phyloP scores from a whole-genome alignment of 805 yeast genomes.

The Spathaspora gorwiae region DNA sequence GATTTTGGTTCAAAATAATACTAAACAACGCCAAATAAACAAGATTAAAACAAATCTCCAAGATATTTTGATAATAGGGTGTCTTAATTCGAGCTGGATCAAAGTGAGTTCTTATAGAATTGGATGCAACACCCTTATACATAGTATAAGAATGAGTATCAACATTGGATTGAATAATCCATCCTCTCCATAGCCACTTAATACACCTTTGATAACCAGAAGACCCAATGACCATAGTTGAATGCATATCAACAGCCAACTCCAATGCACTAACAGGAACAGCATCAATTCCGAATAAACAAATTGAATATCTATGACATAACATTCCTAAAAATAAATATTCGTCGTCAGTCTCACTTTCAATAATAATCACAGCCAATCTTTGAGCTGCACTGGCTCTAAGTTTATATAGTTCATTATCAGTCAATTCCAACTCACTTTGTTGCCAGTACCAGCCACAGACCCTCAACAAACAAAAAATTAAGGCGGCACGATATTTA shows the following conservation, averaged over 20 bases:
- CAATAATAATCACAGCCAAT: conserved; percentile 67
- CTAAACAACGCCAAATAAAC: conserved; percentile 61
- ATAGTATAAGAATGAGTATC: conserved; percentile 68
- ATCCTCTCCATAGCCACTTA: conserved; percentile 90
- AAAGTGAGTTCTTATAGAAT: conserved; percentile 57
- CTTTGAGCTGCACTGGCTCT: conserved; percentile 70
- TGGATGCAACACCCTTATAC: conserved; percentile 56
- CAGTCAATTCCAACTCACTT: conserved; percentile 56
- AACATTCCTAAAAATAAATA: conserved; percentile 70
- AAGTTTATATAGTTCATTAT: conserved; percentile 56
- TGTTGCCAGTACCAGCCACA: conserved; percentile 71
- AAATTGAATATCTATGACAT: conserved; percentile 68
- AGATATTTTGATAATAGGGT: conserved; percentile 72
- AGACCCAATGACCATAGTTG: conserved; percentile 70
- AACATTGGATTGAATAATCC: conserved; percentile 72
- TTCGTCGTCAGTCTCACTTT: conserved; percentile 51
- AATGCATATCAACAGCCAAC: conserved; percentile 80
- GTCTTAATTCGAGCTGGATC: conserved; percentile 81
- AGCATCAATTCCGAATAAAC: conserved; percentile 56
- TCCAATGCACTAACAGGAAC: conserved; percentile 75
- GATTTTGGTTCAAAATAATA: conserved; percentile 56
- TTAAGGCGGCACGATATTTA: conserved; percentile 62
- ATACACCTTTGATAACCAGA: conserved; percentile 82
- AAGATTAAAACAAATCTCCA: conserved; percentile 66
- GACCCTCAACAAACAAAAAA: conserved; percentile 72